These are phyloP conservation scores for Botrytis galanthina DNA, from an alignment of 2,329 filamentous ascomycete genomes.

Conservation along the genomic window DNA sequence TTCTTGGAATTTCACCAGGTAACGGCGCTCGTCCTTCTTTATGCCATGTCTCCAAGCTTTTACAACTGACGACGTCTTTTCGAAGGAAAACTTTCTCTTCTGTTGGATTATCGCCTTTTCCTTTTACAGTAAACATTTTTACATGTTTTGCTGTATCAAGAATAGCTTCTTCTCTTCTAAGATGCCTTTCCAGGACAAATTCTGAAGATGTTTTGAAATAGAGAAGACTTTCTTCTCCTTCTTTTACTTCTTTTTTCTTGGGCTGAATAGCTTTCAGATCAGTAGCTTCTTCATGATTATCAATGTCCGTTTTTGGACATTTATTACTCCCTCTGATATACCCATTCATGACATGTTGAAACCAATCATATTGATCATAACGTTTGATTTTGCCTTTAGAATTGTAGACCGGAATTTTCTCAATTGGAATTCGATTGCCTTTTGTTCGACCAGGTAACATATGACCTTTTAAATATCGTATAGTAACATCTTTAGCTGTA, in stretches of 20 bases:
- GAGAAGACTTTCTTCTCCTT: conserved; percentile 78
- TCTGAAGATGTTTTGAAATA: conserved; percentile 85
- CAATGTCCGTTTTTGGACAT: conserved; percentile 63
- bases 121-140: conserved; percentile 70
- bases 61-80: conserved; percentile 77
- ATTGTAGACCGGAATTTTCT: conserved; percentile 79
- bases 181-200: conserved; percentile 79
- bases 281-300: conserved; percentile 74
- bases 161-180: conserved; percentile 89
- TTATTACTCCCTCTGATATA: conserved; percentile 57
- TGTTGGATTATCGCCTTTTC: conserved; percentile 69
- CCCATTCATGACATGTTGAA: conserved; percentile 72
- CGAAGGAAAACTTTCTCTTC: conserved; percentile 80
- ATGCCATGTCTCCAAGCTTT: conserved; percentile 95
- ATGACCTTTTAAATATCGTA: conserved; percentile 80
- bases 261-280: conserved; percentile 72
- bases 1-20: conserved; percentile 70
- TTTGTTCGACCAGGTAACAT: conserved; percentile 88
- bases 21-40: conserved; percentile 84
- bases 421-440: conserved; percentile 71
- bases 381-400: conserved; percentile 72
- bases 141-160: conserved; percentile 65
- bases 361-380: conserved; percentile 84
- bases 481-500: conserved; percentile 87
- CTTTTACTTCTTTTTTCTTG: conserved; percentile 69